Base-by-base conservation (phyloP, 2,329 filamentous ascomycete genomes). In the Rachicladosporium sp. region DNA sequence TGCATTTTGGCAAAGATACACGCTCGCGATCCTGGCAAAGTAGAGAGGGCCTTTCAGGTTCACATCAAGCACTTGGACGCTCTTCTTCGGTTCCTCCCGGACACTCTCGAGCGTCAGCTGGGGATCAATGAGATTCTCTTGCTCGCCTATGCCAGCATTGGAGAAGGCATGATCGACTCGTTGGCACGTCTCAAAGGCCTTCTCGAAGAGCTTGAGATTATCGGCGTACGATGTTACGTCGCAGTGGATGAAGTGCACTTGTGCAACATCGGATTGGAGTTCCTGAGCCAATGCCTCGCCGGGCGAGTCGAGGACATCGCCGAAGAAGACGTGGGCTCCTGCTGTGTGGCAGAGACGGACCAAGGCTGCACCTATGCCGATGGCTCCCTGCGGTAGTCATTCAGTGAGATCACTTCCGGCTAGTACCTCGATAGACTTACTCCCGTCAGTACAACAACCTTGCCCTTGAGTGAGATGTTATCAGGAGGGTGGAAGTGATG, bases 91-190 rank as follows among this genome's bases (percentile, higher is more conserved):
- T 27, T 44, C 46, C 21, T 47, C 63, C 50, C 62, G 50, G 13
- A 73, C 58, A 6, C 55, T 63, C 29, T 66, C 60, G 10, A 70
- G 46, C 5, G 59, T 64, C 31, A 71, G 50, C 2, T 54, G 52
- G 2, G 63, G 60, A 34, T 68, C 66, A 41, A 69, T 69, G 56
- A 64, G 67, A 33, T 65, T 62, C 0, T 55, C 57, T 4, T 59
- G 57, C 43, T 71, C 69, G 10, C 58, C 56, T 4, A 68, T 62
- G 0, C 66, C 69, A 1, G 69, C 70, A 27, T 62, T 66, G 3
- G 64, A 63, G 12, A 71, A 59, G 4, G 68, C 69, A 43, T 68
- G 63, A 42, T 74, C 69, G 13, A 73, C 60, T 4, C 55, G 56
- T 3, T 65, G 65, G 42, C 67, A 66, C n/a, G 55, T 59, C 5